These are phyloP conservation scores for Hyparrhenia diplandra DNA, from an alignment of 176 grass and related monocot genomes.

Conservation along the genomic window DNA sequence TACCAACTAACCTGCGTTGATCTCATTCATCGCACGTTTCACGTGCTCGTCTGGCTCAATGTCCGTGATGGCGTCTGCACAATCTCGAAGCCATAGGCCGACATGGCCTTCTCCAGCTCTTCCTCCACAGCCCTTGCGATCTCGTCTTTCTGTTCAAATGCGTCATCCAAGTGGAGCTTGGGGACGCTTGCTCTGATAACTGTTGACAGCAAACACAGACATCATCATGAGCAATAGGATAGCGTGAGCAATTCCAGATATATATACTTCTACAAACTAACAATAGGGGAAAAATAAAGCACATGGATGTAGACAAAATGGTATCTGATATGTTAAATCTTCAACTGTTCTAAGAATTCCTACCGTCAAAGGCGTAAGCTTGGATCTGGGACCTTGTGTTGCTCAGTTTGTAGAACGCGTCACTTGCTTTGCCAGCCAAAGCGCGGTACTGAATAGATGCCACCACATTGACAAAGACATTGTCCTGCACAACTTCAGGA, in stretches of 20 bases:
- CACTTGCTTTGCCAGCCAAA: conserved; percentile 61
- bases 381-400: conserved; percentile 89
- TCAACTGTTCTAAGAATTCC: neutral
- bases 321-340: neutral
- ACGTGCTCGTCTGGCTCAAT: conserved; percentile 85
- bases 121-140: conserved; percentile 81
- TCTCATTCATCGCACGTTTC: conserved; percentile 82
- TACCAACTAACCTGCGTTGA: conserved; percentile 58
- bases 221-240: neutral
- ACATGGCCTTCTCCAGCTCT: conserved; percentile 83
- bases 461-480: conserved; percentile 87
- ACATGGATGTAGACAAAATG: neutral
- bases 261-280: neutral
- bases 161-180: conserved; percentile 63
- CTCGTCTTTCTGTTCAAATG: conserved; percentile 82
- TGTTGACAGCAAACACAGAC: neutral
- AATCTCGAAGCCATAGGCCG: conserved; percentile 54
- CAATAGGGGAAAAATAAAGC: neutral
- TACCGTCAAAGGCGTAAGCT: conserved; percentile 88
- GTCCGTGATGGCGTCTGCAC: conserved; percentile 62
- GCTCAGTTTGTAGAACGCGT: conserved; percentile 84
- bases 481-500: conserved; percentile 55
- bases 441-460: conserved; percentile 83
- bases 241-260: neutral
- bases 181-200: conserved; percentile 85